These are phyloP conservation scores for Arthroderma uncinatum DNA, from an alignment of 2,329 filamentous ascomycete genomes.

Conservation along the genomic window DNA sequence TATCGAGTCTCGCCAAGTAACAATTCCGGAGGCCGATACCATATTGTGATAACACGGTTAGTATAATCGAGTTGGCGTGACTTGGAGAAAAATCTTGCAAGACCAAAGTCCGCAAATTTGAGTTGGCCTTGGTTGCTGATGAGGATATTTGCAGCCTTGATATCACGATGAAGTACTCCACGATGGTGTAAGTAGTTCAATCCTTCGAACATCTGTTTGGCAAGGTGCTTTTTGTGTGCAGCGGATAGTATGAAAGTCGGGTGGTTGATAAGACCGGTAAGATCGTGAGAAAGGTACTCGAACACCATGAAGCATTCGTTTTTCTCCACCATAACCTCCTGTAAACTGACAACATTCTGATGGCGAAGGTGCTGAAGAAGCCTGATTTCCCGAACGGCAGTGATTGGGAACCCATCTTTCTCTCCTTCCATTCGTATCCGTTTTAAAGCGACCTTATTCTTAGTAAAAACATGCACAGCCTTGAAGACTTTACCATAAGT, in stretches of 20 bases:
- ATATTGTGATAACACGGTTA: slow-evolving; percentile 96
- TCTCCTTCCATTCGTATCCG: slow-evolving; percentile 99
- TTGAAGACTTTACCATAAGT: slow-evolving; percentile 97
- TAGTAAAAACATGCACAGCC: slow-evolving; percentile 65
- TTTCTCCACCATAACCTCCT: slow-evolving; percentile 98
- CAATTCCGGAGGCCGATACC: slow-evolving; percentile 90
- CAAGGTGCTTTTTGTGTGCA: slow-evolving; percentile 84
- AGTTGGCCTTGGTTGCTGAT: slow-evolving; percentile 80
- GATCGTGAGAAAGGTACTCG: slow-evolving; percentile 90
- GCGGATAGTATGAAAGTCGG: slow-evolving; percentile 76
- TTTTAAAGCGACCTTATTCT: slow-evolving; percentile 76
- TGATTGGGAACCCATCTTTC: slow-evolving; percentile 97
- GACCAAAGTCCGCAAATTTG: slow-evolving; percentile 90
- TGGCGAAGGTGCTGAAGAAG: slow-evolving; percentile 87
- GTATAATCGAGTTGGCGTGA: slow-evolving; percentile 88
- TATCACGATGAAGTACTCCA: slow-evolving; percentile 92
- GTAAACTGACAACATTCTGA: slow-evolving; percentile 70
- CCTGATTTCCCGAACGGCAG: slow-evolving; percentile 92
- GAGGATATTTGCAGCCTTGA: slow-evolving; percentile 95
- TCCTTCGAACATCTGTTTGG: slow-evolving; percentile 84
- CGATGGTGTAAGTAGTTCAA: slow-evolving; percentile 85
- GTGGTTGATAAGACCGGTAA: slow-evolving; percentile 90
- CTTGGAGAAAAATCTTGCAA: slow-evolving; percentile 94
- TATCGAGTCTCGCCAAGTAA: slow-evolving; percentile 83
- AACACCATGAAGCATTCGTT: slow-evolving; percentile 99